These are phyloP conservation scores for Phytophthora pini DNA, from an alignment of 352 stramenopile species.

Conservation along the genomic window DNA sequence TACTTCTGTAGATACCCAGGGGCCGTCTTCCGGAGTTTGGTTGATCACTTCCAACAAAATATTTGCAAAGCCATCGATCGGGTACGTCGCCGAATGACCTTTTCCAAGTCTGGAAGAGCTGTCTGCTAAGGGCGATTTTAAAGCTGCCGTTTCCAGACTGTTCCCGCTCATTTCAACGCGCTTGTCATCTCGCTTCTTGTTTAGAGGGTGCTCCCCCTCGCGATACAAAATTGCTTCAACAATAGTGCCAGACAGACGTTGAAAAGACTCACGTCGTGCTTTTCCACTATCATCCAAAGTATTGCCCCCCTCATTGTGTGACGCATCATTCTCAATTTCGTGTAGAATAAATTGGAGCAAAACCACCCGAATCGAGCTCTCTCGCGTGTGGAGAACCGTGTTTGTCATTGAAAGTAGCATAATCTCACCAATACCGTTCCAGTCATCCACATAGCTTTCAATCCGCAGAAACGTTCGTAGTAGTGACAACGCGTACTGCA, in stretches of 20 bases:
- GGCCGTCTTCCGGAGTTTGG: conserved; percentile 29
- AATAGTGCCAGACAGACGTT: conserved; percentile 42
- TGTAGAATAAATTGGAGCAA: conserved; percentile 63
- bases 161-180: conserved; percentile 23
- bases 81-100: conserved; percentile 2
- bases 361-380: conserved; percentile 45
- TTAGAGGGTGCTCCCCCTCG: not conserved
- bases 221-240: conserved; percentile 53
- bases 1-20: conserved; percentile 46
- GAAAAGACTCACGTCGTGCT: not conserved
- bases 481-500: conserved; percentile 54
- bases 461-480: conserved; percentile 54
- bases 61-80: conserved; percentile 45
- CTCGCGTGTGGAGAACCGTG: conserved; percentile 32
- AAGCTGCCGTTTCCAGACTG: conserved; percentile 11
- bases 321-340: conserved; percentile 55
- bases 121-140: conserved; percentile 22
- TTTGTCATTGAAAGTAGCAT: conserved; percentile 60
- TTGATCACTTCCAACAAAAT: conserved; percentile 66
- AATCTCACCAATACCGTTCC: conserved; percentile 47
- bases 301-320: not conserved
- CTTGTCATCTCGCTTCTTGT: conserved; percentile 51
- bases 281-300: not conserved
- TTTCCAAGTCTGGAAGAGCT: conserved; percentile 14
- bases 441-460: conserved; percentile 68